Evolutionary conservation across 768 basidiomycete species (phyloP), one percentile per base, ranked within the genome.

Genomic region (Cantharellus anzutake): DNA sequence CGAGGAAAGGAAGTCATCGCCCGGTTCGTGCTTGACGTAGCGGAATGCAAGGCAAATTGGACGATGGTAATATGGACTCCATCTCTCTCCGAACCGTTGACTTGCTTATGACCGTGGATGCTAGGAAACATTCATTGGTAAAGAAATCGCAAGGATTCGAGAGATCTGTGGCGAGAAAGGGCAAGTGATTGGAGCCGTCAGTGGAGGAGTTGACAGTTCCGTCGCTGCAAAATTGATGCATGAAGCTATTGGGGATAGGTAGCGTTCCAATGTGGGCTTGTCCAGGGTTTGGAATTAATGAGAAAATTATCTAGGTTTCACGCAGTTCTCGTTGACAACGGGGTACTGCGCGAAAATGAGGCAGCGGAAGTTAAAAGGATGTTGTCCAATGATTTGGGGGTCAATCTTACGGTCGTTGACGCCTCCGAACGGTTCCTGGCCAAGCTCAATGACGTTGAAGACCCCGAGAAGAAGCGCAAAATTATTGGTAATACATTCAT

Each of bases 181-280:
- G 41, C 91, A 92, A 58, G 96, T 99, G 57, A 97, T 99, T 60
- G 96, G 96, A 58, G 96, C 96, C 11, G 94, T 98, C 56, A 88
- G 85, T 62, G 96, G 96, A 37, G 96, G 96, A 56, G 96, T 99
- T 55, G 96, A 98, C 69, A 94, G 91, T 64, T 92, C 92, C 0
- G 96, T 99, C 14, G 96, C 96, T 3, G 96, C 96, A 50, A 98
- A 97, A 72, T 77, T 99, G 62, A 99, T 99, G 96, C 93, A 98
- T 65, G 93, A 97, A 74, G 96, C 96, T 37, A 98, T 99, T 66
- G 96, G 96, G 38, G 91, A 97, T 70, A 79, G 94, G 90, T 88
- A 67, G 50, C 74, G 64, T 44, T 14, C 38, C 41, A 7, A 57
- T 40, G 40, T 51, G 14, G 3, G 20, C n/a, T 40, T 29, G 37